Base-by-base conservation (phyloP, 176 grass and related monocot genomes). In the Oryza brachyantha region DNA sequence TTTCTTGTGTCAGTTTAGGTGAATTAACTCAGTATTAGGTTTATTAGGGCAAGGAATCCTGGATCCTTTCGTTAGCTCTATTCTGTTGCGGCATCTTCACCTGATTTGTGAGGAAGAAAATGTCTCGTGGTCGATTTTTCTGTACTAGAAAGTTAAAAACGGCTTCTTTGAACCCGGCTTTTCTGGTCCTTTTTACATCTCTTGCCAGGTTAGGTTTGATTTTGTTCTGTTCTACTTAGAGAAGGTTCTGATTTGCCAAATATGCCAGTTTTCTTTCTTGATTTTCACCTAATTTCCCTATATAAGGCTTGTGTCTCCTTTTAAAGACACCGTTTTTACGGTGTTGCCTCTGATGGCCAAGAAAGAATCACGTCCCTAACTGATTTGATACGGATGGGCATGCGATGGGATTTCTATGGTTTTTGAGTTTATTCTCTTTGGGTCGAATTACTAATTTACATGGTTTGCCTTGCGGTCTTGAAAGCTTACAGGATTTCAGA, bases 401-500 rank as follows among this genome's bases (percentile, higher is more conserved):
- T 0, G 4, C 17, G 19, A 13, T 5, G 29, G 25, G 35, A 0
- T 59, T 3, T 36, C 35, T 36, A 36, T 32, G 31, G 35, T 36
- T 36, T 6, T 55, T 43, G 21, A 24, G 13, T 66, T 79, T 2
- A 74, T n/a, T n/a, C n/a, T n/a, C 2, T 61, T 66, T 24, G n/a
- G 24, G 27, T 22, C 25, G 5, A 17, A 45, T 36, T 25, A 2
- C 10, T 75, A 29, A 21, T 61, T 29, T 27, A 2, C 29, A 21
- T 52, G 29, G 17, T 54, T 69, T 68, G 38, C 7, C 80, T 81
- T 81, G 13, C 12, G 21, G 7, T 54, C 72, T 77, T 62, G 55
- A 54, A 52, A 32, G 19, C 27, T 46, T 3, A 10, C 40, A 16
- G 60, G 28, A 48, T 32, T 41, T 32, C 10, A 9, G 59, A 55